These are phyloP conservation scores for Apiospora marii DNA, from an alignment of 2,329 filamentous ascomycete genomes.

Conservation along the genomic window DNA sequence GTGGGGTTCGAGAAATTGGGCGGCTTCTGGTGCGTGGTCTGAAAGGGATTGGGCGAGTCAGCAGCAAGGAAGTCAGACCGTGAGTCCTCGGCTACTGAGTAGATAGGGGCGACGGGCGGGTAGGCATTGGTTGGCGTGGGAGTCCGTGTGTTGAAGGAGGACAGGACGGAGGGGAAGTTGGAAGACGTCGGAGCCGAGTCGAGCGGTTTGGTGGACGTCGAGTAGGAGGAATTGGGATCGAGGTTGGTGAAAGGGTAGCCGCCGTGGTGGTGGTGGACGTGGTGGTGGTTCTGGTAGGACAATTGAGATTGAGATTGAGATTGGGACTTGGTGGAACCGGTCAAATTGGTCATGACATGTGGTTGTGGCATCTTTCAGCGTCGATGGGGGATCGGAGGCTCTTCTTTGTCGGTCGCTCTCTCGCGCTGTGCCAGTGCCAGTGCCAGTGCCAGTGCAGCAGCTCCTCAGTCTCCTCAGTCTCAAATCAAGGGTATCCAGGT, in stretches of 20 bases:
- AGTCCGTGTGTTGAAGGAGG: slow-evolving; percentile 15
- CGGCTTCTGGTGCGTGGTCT: neutral
- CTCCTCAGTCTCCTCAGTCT: neutral
- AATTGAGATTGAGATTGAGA: slow-evolving; percentile 25
- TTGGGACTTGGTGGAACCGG: slow-evolving; percentile 26
- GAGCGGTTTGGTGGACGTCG: neutral
- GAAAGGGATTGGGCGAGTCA: neutral
- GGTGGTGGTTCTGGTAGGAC: slow-evolving; percentile 23
- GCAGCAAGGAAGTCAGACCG: neutral
- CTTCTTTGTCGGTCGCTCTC: neutral
- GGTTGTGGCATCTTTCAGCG: slow-evolving; percentile 30
- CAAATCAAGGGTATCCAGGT: slow-evolving; percentile 11
- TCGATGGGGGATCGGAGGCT: no score
- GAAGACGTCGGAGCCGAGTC: slow-evolving; percentile 8
- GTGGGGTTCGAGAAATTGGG: slow-evolving; percentile 22
- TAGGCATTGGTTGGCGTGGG: slow-evolving; percentile 2
- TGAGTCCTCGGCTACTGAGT: neutral
- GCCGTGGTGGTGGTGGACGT: slow-evolving; percentile 2
- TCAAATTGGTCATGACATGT: slow-evolving; percentile 28
- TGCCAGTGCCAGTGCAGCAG: no score
- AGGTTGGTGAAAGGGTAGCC: slow-evolving; percentile 3
- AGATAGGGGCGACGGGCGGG: slow-evolving; percentile 9
- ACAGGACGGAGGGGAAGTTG: neutral
- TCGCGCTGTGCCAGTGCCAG: neutral
- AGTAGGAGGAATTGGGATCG: neutral